Base-by-base conservation (phyloP, 805 yeast species). In the Huiozyma naganishii region DNA sequence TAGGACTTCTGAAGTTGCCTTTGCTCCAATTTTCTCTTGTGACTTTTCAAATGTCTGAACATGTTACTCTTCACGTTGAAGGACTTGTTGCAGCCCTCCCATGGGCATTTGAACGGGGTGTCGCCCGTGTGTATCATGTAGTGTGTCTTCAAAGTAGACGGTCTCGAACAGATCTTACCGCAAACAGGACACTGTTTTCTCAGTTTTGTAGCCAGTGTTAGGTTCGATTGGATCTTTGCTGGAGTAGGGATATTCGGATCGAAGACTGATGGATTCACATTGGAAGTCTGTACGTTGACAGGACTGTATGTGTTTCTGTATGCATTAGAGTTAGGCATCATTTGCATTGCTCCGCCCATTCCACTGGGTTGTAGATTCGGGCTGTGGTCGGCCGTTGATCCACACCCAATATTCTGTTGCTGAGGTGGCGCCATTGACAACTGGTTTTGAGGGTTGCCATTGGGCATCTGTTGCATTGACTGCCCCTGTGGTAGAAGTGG, bases 111-210 rank as follows among this genome's bases (percentile, higher is more conserved):
- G 56, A 76, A 81, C 7, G 88, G 88, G 51, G 80, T 80, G 54
- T 79, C 87, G n/a, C 88, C 88, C 0, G 87, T 80, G 59, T 87
- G 95, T 6, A 84, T 81, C 50, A 85, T 75, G 50, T 73, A 69
- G 61, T 87, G 95, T 4, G 89, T 86, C 49, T 79, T 81, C 44
- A 86, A 67, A 1, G 92, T 85, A 8, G 88, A 80, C 7, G 95
- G 89, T 55, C 95, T 74, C 52, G 84, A 80, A 66, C 87, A 87
- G 43, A 76, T 78, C 59, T 86, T 85, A 39, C 76, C 72, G 60
- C 95, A 86, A 12, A 79, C 71, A 11, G 59, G 64, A 46, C 72
- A 68, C 41, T 74, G 62, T 52, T 74, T 75, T 17, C 58, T 46
- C 30, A 49, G 27, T 27, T 45, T 36, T 27, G 37, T 44, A 35